Evolutionary conservation across 345 rosid genomes (phyloP).

Genomic region (Syzygium oleosum): DNA sequence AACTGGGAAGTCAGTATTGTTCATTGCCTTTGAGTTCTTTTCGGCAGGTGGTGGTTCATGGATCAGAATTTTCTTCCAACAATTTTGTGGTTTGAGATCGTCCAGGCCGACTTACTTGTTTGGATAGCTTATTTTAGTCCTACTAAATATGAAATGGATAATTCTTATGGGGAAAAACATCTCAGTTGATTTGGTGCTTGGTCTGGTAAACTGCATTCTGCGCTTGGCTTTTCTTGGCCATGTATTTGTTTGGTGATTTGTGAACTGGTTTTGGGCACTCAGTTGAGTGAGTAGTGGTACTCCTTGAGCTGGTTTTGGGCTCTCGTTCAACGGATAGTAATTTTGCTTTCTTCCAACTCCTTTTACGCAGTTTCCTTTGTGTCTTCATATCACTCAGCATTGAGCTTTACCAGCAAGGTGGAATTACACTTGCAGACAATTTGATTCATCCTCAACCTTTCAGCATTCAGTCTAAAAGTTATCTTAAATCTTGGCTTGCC

Average conservation of each 20-base stretch:
- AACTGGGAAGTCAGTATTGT: neutral
- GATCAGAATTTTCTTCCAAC: neutral
- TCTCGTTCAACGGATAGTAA: neutral
- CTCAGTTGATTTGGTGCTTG: neutral
- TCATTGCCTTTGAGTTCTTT: neutral
- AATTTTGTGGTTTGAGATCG: neutral
- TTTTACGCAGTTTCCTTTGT: neutral
- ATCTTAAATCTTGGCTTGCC: neutral
- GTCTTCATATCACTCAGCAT: neutral
- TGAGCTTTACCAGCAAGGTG: neutral
- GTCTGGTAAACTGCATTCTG: neutral
- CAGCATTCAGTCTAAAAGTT: neutral
- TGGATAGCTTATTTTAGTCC: neutral
- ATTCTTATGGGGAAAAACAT: neutral
- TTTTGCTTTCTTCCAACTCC: neutral
- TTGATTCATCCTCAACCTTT: neutral
- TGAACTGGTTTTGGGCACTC: neutral
- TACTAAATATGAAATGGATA: neutral
- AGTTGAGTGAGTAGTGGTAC: neutral
- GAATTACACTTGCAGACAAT: neutral
- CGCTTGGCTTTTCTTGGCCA: neutral
- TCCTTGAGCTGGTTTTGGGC: neutral
- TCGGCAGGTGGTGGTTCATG: neutral
- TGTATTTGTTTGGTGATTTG: neutral
- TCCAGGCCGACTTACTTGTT: neutral